These are phyloP conservation scores for Microcera coccophila DNA, from an alignment of 2,329 filamentous ascomycete genomes.

Conservation along the genomic window DNA sequence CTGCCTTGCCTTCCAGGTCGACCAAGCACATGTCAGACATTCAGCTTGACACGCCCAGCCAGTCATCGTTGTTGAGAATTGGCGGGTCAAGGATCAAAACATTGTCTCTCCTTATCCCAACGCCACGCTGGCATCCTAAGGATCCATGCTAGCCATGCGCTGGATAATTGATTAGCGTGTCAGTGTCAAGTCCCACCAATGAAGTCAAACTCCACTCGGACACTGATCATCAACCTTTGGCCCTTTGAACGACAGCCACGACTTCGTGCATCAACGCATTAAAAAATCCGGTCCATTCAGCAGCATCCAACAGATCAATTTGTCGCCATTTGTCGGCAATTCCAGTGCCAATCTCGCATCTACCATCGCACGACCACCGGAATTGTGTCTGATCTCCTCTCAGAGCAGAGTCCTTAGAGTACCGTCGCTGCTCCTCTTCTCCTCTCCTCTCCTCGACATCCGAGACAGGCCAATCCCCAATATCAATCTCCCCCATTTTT, in stretches of 20 bases:
- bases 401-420: too few relatives aligned
- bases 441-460: background rate
- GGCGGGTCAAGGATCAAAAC: too few relatives aligned
- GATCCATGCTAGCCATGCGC: background rate
- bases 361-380: too few relatives aligned
- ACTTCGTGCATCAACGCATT: constrained; percentile 37
- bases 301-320: background rate
- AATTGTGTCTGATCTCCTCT: too few relatives aligned
- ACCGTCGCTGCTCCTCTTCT: background rate
- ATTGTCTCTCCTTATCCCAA: background rate
- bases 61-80: too few relatives aligned
- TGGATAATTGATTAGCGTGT: background rate
- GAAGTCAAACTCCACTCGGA: background rate
- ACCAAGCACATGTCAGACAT: too few relatives aligned
- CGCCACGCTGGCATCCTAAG: background rate
- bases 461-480: background rate
- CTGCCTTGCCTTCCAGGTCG: too few relatives aligned
- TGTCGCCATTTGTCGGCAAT: constrained; percentile 2
- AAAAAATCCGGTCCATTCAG: too few relatives aligned
- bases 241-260: constrained; percentile 48
- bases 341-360: too few relatives aligned
- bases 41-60: too few relatives aligned
- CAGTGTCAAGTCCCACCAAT: background rate
- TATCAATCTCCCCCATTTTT: background rate
- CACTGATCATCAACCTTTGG: constrained; percentile 7